Conservation (phyloP, 2,329 filamentous ascomycete genomes). For the Rhytidhysteron rufulum region DNA sequence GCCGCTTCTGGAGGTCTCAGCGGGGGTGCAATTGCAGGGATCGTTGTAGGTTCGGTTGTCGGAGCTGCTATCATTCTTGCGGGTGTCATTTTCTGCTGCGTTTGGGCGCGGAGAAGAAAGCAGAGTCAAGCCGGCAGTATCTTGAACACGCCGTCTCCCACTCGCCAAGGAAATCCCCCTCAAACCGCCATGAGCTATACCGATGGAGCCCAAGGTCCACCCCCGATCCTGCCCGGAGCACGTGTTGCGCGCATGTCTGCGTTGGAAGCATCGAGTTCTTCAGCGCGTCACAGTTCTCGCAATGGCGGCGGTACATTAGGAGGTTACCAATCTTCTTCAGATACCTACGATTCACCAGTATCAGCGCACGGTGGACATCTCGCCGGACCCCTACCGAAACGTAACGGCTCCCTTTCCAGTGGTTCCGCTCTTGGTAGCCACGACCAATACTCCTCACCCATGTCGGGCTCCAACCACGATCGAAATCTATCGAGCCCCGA, state of each 20-base stretch:
- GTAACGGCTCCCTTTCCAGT: constrained; percentile 86
- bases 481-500: constrained; percentile 80
- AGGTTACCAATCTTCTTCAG: constrained; percentile 60
- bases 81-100: constrained; percentile 58
- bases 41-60: constrained; percentile 75
- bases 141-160: constrained; percentile 85
- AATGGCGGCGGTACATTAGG: constrained; percentile 19
- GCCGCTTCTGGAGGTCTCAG: constrained; percentile 50
- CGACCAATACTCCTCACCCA: constrained; percentile 70
- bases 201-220: constrained; percentile 34
- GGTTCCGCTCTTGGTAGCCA: constrained; percentile 66
- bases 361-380: constrained; percentile 51
- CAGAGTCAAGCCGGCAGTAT: constrained; percentile 66
- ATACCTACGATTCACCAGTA: constrained; percentile 69
- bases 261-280: constrained; percentile 67
- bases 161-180: constrained; percentile 33
- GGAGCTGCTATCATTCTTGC: constrained; percentile 67
- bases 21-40: constrained; percentile 86
- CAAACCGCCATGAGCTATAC: constrained; percentile 42
- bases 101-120: constrained; percentile 52
- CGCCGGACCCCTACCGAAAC: constrained; percentile 57
- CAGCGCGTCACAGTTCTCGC: constrained; percentile 41
- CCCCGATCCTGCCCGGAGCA: constrained; percentile 69
- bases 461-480: constrained; percentile 41
- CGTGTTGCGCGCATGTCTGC: constrained; percentile 96